Evolutionary conservation across 345 rosid species (phyloP), one percentile per base, ranked within the genome.

Genomic region (Stellera chamaejasme): DNA sequence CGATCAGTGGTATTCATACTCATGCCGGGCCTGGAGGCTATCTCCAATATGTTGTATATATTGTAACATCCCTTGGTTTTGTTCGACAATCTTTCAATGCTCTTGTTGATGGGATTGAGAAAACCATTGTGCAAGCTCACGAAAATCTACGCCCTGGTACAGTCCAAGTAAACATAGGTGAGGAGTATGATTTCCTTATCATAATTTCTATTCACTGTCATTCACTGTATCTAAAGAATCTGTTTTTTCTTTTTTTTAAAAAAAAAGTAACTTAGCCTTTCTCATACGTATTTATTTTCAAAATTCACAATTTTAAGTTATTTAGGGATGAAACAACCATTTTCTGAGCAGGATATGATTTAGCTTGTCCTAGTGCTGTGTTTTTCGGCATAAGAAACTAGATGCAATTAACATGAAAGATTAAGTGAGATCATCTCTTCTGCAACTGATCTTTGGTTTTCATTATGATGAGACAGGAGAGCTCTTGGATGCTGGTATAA

Each of bases 11-110:
- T 48, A 80, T 79, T 70, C 93, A 85, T 64, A 70, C 86, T 27
- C 93, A 85, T 71, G 86, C 88, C 39, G 93, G 93, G 15, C 88
- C 93, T 10, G 93, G 88, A 58, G 93, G 93, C 54, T 85, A 85
- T 66, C 84, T 85, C 53, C 93, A 82, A 54, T 85, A 85, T 53
- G 72, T 85, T 63, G 77, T 78, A 32, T 85, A 85, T 66, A 80
- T 82, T 54, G 86, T 85, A 45, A 85, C 93, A 16, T 85, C 88
- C 45, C 81, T 85, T 47, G 93, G 93, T 59, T 85, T 85, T 75
- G 93, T 85, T 19, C 75, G 77, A 10, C 86, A 85, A 45, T 85
- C 93, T 6, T 85, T 82, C 64, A 82, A 82, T 72, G 86, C 63
- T 14, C 49, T 82, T 56, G 88, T 82, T 32, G 72, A 85, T 71